Conservation (phyloP, 176 grass and related monocot species). For the Lolium multiflorum region DNA sequence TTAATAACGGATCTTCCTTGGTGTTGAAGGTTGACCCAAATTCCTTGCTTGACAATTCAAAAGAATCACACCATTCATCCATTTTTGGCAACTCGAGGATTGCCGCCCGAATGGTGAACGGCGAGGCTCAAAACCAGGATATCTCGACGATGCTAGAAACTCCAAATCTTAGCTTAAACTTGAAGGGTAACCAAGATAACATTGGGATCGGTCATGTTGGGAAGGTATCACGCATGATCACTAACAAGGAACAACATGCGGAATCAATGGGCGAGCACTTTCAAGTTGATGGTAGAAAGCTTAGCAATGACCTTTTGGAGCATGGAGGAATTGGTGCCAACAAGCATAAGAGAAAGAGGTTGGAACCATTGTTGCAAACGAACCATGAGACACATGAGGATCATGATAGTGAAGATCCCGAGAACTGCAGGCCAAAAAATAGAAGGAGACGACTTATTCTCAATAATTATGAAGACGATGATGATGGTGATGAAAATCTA, state of each 20-base stretch:
- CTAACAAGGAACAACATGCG: neutral
- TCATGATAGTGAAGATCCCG: neutral
- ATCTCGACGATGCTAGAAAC: neutral
- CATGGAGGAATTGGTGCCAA: neutral
- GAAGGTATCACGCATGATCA: neutral
- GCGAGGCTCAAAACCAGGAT: neutral
- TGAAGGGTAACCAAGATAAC: neutral
- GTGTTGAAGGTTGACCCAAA: slow-evolving; percentile 4
- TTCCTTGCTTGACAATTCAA: neutral
- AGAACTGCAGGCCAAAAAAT: neutral
- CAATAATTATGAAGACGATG: neutral
- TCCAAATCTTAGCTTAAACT: neutral
- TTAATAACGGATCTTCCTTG: neutral
- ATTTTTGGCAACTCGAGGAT: neutral
- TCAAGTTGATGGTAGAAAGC: neutral
- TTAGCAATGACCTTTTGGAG: neutral
- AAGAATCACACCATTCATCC: neutral
- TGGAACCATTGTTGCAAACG: neutral
- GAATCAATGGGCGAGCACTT: neutral
- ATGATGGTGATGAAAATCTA: neutral
- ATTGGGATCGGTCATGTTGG: too few relatives aligned
- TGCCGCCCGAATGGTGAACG: neutral
- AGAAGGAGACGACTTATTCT: neutral
- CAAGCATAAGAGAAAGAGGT: neutral
- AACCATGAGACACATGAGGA: neutral